These are phyloP conservation scores for Backusella luteola DNA, from an alignment of 192 early-diverging fungal species.

Conservation along the genomic window DNA sequence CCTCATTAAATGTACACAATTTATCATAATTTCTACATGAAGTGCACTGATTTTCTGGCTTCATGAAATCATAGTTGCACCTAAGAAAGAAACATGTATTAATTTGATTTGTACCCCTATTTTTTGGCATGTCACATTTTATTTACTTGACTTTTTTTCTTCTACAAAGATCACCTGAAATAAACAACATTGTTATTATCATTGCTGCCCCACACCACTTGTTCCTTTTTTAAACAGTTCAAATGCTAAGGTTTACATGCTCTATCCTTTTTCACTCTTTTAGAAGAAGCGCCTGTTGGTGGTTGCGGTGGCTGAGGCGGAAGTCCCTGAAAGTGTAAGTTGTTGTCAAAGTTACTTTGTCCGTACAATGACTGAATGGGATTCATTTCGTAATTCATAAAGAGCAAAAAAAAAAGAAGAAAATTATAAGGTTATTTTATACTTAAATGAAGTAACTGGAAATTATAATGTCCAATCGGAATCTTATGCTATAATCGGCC, in stretches of 20 bases:
- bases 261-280: constrained; percentile 13
- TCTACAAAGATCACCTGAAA: constrained; percentile 31
- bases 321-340: background rate
- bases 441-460: background rate
- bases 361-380: background rate
- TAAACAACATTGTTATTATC: background rate
- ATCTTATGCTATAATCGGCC: background rate
- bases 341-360: background rate
- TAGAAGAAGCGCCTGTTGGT: background rate
- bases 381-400: background rate
- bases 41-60: constrained; percentile 7
- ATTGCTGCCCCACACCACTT: background rate
- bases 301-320: background rate
- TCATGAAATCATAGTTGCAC: constrained; percentile 20
- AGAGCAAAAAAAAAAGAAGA: background rate
- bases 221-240: background rate
- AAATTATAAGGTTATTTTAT: background rate
- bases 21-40: constrained; percentile 22
- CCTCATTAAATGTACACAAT: constrained; percentile 31
- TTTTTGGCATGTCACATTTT: background rate
- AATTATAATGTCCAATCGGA: background rate
- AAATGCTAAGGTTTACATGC: background rate
- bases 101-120: background rate
- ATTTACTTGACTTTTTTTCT: constrained; percentile 33
- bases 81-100: background rate